A percentile compares a stretch with the other conserved stretches of the same genome.
phyloP scores from a whole-genome alignment of 2,329 filamentous ascomycete species.

The Pseudohalonectria lignicola region DNA sequence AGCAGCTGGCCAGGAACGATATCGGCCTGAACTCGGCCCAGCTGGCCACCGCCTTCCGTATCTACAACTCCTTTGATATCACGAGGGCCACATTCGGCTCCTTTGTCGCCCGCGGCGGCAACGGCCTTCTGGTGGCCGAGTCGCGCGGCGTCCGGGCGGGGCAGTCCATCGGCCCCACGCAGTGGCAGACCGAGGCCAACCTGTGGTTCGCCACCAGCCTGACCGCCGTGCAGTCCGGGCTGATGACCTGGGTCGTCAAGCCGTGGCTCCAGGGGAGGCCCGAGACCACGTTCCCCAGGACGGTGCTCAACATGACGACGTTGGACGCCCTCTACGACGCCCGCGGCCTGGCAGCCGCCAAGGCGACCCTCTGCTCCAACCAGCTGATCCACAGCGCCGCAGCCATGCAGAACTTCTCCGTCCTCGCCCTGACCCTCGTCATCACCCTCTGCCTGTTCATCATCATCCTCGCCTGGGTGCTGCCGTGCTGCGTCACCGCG shows the following conservation, averaged over 20 bases:
- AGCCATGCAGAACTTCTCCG: constrained; percentile 55
- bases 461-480: neutral
- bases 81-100: neutral
- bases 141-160: neutral
- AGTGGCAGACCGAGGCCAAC: neutral
- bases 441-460: neutral
- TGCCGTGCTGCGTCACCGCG: neutral
- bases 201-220: neutral
- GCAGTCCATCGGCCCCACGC: neutral
- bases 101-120: neutral
- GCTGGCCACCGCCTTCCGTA: neutral
- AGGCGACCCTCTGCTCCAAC: neutral
- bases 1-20: neutral
- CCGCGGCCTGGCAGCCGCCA: neutral
- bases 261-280: neutral
- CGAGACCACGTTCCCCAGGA: neutral
- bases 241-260: neutral
- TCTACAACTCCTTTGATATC: no score
- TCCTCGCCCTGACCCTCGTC: neutral
- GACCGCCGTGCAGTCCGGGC: neutral
- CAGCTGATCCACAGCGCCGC: constrained; percentile 23
- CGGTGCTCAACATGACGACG: neutral
- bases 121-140: neutral
- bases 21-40: neutral
- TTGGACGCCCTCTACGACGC: neutral